These are phyloP conservation scores for Austroboletus olivaceoglutinosus DNA, from an alignment of 1,284 basidiomycete species.

Conservation along the genomic window DNA sequence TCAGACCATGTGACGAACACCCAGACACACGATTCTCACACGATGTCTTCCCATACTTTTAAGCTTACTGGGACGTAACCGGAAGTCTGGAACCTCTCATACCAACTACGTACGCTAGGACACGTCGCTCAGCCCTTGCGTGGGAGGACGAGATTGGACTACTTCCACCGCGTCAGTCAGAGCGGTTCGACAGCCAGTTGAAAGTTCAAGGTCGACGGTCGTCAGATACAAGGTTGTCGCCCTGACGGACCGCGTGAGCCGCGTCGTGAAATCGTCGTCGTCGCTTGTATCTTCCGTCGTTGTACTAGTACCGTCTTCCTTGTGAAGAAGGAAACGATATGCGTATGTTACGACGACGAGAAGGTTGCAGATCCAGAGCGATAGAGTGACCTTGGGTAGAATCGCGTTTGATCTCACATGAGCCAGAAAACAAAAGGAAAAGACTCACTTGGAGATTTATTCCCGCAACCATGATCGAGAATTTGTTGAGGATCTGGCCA, in stretches of 20 bases:
- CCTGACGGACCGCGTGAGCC: neutral
- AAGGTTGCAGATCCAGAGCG: conserved; percentile 28
- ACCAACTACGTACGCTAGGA: too few species aligned
- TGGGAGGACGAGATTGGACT: neutral
- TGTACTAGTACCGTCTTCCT: neutral
- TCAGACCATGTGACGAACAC: too few species aligned
- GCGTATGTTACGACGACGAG: conserved; percentile 26
- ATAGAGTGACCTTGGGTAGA: conserved; percentile 11
- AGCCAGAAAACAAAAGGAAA: neutral
- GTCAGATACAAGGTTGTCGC: conserved; percentile 1
- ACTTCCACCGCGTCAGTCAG: neutral
- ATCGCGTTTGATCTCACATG: neutral
- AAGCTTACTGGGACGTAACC: too few species aligned
- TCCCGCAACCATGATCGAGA: conserved; percentile 8
- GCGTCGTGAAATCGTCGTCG: conserved; percentile 17
- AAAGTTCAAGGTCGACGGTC: conserved; percentile 5
- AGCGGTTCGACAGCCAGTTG: neutral
- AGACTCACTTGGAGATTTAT: conserved; percentile 19
- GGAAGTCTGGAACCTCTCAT: too few species aligned
- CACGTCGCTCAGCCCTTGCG: neutral
- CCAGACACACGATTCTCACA: too few species aligned
- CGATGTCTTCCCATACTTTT: too few species aligned
- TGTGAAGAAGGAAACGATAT: conserved; percentile 15
- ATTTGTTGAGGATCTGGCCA: conserved; percentile 13
- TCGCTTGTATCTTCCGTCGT: neutral